Evolutionary conservation across 257 asterid species (phyloP), one percentile per base, ranked within the genome.

Genomic region (Penstemon newberryi): DNA sequence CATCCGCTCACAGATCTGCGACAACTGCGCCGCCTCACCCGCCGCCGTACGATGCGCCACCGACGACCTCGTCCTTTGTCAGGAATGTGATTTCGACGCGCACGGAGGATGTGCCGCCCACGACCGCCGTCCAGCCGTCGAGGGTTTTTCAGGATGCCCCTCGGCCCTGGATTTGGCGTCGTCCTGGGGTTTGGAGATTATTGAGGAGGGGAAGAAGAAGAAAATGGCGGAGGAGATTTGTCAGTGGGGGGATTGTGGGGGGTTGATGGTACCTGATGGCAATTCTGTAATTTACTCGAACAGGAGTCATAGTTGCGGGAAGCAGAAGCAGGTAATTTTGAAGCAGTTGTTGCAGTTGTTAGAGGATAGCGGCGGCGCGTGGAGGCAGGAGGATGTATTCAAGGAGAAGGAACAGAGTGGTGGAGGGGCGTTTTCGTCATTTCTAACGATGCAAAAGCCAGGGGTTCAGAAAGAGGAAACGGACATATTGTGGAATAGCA

Each of bases 1-100:
- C 58, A 63, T 81, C 59, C 99, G 97, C 4, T 87, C 92, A 13
- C 97, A 87, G 99, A 90, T 93, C 97, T 93, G 97, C 76, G 97
- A 90, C 67, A 87, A 88, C 74, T 90, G 99, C 81, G 82, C 81
- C 66, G 83, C 96, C 55, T 94, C 82, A 65, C 95, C 99, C 19
- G 91, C 89, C 2, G 62, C 95, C 40, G 77, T 85, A 58, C 83
- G 91, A 15, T 93, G 99, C 74, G 70, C 83, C 77, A 87, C 97
- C 70, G 97, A 93, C 80, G 85, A 86, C 5, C 82, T 93, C 33
- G 86, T 93, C 0, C 88, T 93, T 47, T 93, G 97, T 75, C 92
- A 82, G 81, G 99, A 93, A 40, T 90, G 99, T 76, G 99, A 93
- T 55, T 88, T 87, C 87, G 96, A 90, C 62, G 91, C 97, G 53